Conservation (phyloP, 2,329 filamentous ascomycete genomes). For the Fusarium sp. region DNA sequence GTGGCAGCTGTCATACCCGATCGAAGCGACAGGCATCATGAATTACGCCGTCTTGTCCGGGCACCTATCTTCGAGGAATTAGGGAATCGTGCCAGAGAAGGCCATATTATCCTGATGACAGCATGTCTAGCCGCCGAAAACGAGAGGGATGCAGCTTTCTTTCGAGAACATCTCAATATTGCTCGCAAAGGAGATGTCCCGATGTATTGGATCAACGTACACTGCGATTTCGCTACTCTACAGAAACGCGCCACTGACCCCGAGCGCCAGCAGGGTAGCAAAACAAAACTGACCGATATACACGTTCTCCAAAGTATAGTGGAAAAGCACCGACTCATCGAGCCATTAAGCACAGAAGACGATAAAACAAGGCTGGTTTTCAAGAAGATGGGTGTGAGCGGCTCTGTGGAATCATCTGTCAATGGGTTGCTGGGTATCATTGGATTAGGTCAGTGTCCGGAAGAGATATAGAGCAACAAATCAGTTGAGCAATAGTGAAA, state of each 20-base stretch:
- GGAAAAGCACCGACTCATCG: not conserved
- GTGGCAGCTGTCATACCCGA: slow-evolving; percentile 27
- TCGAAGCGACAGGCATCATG: slow-evolving; percentile 37
- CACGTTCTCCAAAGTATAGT: not conserved
- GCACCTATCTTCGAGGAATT: slow-evolving; percentile 34
- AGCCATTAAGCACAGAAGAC: not conserved
- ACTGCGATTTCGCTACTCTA: not conserved
- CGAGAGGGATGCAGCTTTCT: slow-evolving; percentile 13
- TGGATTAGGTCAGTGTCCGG: no score
- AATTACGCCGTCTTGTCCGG: slow-evolving; percentile 34
- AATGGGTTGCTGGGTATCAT: not conserved
- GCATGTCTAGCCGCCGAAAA: slow-evolving; percentile 32
- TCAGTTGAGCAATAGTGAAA: no score
- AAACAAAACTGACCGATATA: not conserved
- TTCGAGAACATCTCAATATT: slow-evolving; percentile 38
- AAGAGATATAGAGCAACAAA: no score
- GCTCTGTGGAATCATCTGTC: not conserved
- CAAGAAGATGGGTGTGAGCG: not conserved
- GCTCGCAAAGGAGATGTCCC: not conserved
- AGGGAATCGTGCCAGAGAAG: slow-evolving; percentile 16
- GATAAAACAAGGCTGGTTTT: not conserved
- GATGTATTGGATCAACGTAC: slow-evolving; percentile 34
- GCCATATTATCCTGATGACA: slow-evolving; percentile 36
- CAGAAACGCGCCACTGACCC: not conserved
- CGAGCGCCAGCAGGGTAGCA: not conserved